Evolutionary conservation across 2,329 filamentous ascomycete species (phyloP).

Genomic region (Ilyonectria destructans): DNA sequence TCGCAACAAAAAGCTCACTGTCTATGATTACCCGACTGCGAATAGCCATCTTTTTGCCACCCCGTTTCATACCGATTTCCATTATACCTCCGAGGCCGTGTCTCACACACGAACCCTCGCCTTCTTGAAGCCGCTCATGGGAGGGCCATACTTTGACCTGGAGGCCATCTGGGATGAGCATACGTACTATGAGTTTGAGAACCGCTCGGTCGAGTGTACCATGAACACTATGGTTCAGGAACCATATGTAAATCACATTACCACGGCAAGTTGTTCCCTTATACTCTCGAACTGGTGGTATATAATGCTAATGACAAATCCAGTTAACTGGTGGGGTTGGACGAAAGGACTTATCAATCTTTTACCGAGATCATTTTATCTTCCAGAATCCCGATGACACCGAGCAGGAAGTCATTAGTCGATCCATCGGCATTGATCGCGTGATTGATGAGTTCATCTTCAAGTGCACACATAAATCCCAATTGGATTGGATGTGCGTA

Average conservation of each 20-base stretch:
- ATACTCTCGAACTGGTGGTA: background rate
- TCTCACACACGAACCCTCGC: conserved; percentile 77
- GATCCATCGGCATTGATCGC: conserved; percentile 80
- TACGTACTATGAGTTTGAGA: conserved; percentile 79
- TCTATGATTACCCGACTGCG: conserved; percentile 60
- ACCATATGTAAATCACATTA: conserved; percentile 85
- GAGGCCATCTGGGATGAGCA: conserved; percentile 87
- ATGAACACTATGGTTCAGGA: conserved; percentile 87
- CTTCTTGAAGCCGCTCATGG: conserved; percentile 75
- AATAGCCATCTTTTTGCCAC: conserved; percentile 60
- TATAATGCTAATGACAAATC: background rate
- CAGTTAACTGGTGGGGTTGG: conserved; percentile 79
- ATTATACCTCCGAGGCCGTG: conserved; percentile 69
- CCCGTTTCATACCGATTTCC: conserved; percentile 66
- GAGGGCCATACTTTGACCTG: conserved; percentile 80
- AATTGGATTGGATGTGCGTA: conserved; percentile 80
- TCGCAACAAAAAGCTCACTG: background rate
- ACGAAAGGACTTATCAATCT: conserved; percentile 72
- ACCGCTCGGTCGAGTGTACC: conserved; percentile 78
- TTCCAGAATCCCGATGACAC: conserved; percentile 80
- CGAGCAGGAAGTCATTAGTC: conserved; percentile 77
- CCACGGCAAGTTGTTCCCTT: conserved; percentile 66
- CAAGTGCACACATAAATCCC: conserved; percentile 73
- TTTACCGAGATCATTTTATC: conserved; percentile 83
- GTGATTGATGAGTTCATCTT: conserved; percentile 81